These are phyloP conservation scores for Eucalyptus coolabah DNA, from an alignment of 345 rosid species.

Conservation along the genomic window DNA sequence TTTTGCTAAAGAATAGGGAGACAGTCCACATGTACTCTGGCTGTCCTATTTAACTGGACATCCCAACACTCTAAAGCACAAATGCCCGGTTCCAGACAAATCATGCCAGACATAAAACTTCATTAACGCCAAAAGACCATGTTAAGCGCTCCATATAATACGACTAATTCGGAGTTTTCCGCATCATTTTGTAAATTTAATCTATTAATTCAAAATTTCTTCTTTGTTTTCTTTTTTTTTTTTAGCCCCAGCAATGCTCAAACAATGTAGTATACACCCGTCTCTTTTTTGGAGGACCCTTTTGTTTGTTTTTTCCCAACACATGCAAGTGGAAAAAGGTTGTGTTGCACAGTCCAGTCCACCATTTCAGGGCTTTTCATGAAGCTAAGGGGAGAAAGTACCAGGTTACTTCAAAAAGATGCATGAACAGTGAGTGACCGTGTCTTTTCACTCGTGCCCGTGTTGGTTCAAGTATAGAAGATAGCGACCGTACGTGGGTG, in stretches of 20 bases:
- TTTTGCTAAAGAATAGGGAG: neutral
- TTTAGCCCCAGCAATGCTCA: neutral
- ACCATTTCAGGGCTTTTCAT: neutral
- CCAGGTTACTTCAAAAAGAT: neutral
- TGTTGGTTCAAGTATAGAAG: neutral
- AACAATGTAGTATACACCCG: neutral
- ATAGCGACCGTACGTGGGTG: neutral
- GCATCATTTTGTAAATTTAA: neutral
- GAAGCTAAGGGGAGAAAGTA: neutral
- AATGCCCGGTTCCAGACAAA: neutral
- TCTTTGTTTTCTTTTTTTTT: neutral
- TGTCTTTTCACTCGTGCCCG: neutral
- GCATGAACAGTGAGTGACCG: neutral
- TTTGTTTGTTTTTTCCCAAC: neutral
- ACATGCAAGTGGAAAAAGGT: neutral
- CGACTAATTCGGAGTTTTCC: neutral
- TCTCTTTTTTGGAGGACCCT: neutral
- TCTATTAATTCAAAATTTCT: neutral
- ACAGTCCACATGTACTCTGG: neutral
- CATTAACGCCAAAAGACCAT: neutral
- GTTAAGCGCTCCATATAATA: neutral
- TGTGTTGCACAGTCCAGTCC: neutral
- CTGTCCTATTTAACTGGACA: neutral
- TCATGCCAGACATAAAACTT: neutral
- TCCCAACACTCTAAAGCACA: neutral